These are phyloP conservation scores for Claviceps sp. DNA, from an alignment of 2,329 filamentous ascomycete genomes.

Conservation along the genomic window DNA sequence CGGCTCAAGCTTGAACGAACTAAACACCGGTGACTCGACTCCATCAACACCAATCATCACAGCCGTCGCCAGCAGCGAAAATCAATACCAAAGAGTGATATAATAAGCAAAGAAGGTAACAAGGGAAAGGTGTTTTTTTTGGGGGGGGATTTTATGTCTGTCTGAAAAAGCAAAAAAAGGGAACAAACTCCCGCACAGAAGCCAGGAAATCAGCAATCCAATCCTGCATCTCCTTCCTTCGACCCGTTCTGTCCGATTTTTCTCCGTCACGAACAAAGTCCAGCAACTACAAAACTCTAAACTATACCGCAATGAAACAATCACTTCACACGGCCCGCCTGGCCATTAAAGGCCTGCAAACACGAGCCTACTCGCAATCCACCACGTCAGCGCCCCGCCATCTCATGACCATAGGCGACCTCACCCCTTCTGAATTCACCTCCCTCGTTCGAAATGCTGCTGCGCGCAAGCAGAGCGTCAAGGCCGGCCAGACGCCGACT, in stretches of 20 bases:
- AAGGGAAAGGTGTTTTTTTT: background rate
- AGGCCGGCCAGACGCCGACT: slow-evolving; percentile 43
- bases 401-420: slow-evolving; percentile 80
- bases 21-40: background rate
- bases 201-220: too few relatives aligned
- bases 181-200: too few relatives aligned
- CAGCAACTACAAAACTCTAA: background rate
- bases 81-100: background rate
- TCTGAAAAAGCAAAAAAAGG: too few relatives aligned
- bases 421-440: slow-evolving; percentile 66
- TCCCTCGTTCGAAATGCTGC: slow-evolving; percentile 73
- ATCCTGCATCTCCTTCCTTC: too few relatives aligned
- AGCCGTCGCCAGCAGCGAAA: background rate
- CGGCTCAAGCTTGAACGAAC: background rate
- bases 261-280: too few relatives aligned
- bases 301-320: slow-evolving; percentile 17
- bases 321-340: slow-evolving; percentile 20
- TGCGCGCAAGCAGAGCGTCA: slow-evolving; percentile 62
- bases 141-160: too few relatives aligned
- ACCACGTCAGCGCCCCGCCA: slow-evolving; percentile 49
- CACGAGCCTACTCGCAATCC: slow-evolving; percentile 29
- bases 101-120: background rate
- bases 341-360: slow-evolving; percentile 23
- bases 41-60: background rate
- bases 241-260: too few relatives aligned